These are phyloP conservation scores for Cornus kousa DNA, from an alignment of 148 eudicot genomes.

Conservation along the genomic window DNA sequence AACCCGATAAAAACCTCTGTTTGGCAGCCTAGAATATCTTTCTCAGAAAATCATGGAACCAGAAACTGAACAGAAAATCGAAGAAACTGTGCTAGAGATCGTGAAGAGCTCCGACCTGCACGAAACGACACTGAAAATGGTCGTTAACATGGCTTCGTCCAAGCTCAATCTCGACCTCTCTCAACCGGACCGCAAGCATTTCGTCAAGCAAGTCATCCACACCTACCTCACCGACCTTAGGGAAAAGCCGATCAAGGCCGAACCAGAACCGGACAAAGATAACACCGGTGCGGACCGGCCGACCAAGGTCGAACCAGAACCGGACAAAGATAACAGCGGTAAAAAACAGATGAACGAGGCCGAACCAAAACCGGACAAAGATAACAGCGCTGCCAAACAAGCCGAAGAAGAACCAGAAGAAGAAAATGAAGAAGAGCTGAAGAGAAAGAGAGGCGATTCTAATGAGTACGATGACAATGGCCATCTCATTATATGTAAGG, in stretches of 20 bases:
- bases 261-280: constrained; percentile 16
- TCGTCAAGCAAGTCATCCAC: constrained; percentile 68
- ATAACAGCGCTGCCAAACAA: constrained; percentile 20
- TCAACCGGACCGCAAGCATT: constrained; percentile 46
- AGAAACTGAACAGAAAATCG: constrained; percentile 36
- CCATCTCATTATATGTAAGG: constrained; percentile 79
- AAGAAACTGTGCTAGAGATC: constrained; percentile 56
- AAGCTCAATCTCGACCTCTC: constrained; percentile 72
- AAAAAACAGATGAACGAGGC: constrained; percentile 3
- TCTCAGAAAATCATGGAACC: constrained; percentile 35
- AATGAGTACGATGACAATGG: constrained; percentile 83
- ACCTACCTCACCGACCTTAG: constrained; percentile 39
- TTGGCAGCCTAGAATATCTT: background rate
- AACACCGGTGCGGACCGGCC: constrained; percentile 14
- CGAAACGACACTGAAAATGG: constrained; percentile 59
- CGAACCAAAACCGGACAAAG: constrained; percentile 15
- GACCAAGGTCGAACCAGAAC: background rate
- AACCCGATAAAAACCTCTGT: background rate
- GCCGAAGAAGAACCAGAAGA: constrained; percentile 22
- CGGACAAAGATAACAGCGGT: constrained; percentile 24
- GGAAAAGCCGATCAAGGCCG: constrained; percentile 13
- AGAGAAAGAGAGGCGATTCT: constrained; percentile 29
- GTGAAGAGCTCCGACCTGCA: constrained; percentile 63
- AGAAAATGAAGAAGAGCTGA: constrained; percentile 31
- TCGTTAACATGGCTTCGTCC: constrained; percentile 66